A percentile compares a stretch with the other conserved stretches of the same genome.
Conservation (phyloP, 1,284 basidiomycete genomes). For the Naganishia sp. region DNA sequence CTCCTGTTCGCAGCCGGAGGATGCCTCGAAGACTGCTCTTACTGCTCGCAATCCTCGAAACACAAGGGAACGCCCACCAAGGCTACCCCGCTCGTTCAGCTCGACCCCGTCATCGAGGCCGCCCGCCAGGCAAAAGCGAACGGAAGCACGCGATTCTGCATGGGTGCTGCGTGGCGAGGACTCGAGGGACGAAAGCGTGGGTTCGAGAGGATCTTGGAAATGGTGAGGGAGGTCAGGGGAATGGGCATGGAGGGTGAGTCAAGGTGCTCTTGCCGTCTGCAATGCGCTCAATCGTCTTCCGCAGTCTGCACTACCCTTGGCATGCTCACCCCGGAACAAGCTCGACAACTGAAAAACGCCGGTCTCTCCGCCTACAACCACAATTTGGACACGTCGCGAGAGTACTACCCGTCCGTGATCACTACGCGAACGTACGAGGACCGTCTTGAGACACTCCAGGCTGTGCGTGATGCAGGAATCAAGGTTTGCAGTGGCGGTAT, state of each 20-base stretch:
- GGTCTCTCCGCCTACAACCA: constrained; percentile 96
- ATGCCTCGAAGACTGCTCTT: constrained; percentile 96
- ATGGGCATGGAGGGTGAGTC: constrained; percentile 78
- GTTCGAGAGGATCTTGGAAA: constrained; percentile 88
- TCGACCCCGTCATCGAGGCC: constrained; percentile 87
- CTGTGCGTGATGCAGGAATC: constrained; percentile 91
- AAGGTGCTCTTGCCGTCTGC: not conserved
- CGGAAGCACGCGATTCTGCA: constrained; percentile 95
- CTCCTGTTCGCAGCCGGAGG: constrained; percentile 68
- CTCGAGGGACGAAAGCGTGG: constrained; percentile 89
- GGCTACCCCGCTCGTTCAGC: constrained; percentile 82
- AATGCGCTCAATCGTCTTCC: not conserved
- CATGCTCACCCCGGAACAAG: constrained; percentile 93
- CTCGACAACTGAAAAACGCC: constrained; percentile 87
- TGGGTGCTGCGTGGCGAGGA: constrained; percentile 99
- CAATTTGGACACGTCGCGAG: constrained; percentile 95
- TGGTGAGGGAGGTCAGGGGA: constrained; percentile 79
- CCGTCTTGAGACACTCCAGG: constrained; percentile 80
- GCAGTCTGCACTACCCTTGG: constrained; percentile 94
- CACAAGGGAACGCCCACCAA: constrained; percentile 81
- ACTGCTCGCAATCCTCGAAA: constrained; percentile 94
- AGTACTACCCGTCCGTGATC: constrained; percentile 96
- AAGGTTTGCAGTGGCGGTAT: constrained; percentile 98
- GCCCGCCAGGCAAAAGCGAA: constrained; percentile 92
- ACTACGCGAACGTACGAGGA: constrained; percentile 95